Conservation (phyloP, 164 flowering plant species). For the Vitis vinifera region ASM3070453v1 NC_081812.1:16678001-16678500, state of each 20-base stretch:
- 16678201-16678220: conserved; percentile 12
- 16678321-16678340: not conserved
- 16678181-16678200: conserved; percentile 3
- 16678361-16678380: not conserved
- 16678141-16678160: too few relatives aligned
- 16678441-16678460: not conserved
- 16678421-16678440: not conserved
- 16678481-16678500: too few relatives aligned
- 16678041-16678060: too few relatives aligned
- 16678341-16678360: not conserved
- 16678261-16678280: not conserved
- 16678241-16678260: not conserved
- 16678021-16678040: too few relatives aligned
- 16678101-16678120: too few relatives aligned
- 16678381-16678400: not conserved
- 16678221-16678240: conserved; percentile 1
- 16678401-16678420: not conserved
- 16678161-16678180: not conserved
- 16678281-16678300: not conserved
- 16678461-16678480: not conserved
- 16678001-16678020: too few relatives aligned
- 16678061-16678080: too few relatives aligned
- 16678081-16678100: too few relatives aligned
- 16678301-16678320: conserved; percentile 4
- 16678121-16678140: too few relatives aligned